phyloP scores from a whole-genome alignment of 2,329 filamentous ascomycete species.

The Fusarium newnesense region DNA sequence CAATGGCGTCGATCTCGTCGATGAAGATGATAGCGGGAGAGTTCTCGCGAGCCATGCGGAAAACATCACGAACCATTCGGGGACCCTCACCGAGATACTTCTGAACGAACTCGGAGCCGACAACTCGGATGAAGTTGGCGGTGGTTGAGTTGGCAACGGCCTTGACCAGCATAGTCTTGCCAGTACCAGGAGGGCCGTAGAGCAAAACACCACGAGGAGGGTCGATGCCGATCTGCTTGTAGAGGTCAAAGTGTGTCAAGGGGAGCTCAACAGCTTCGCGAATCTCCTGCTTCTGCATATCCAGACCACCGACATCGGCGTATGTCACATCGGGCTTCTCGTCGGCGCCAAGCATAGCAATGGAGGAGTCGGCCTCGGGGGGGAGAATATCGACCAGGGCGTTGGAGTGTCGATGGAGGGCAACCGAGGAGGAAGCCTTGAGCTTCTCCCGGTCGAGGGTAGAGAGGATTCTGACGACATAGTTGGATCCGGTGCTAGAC shows the following conservation, averaged over 20 bases:
- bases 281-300: slow-evolving; percentile 99
- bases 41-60: slow-evolving; percentile 99
- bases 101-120: slow-evolving; percentile 98
- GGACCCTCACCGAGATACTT: slow-evolving; percentile 98
- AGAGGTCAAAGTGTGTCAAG: slow-evolving; percentile 96
- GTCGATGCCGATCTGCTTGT: slow-evolving; percentile 99
- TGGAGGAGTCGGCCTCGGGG: slow-evolving; percentile 98
- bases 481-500: slow-evolving; percentile 97
- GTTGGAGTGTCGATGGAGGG: slow-evolving; percentile 97
- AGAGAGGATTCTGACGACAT: slow-evolving; percentile 97
- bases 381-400: slow-evolving; percentile 97
- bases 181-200: slow-evolving; percentile 94
- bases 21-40: slow-evolving; percentile 99
- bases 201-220: slow-evolving; percentile 95
- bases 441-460: slow-evolving; percentile 98
- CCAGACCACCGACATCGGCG: slow-evolving; percentile 94
- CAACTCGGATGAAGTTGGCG: slow-evolving; percentile 97
- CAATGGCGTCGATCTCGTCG: slow-evolving; percentile 98
- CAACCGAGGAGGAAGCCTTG: slow-evolving; percentile 97
- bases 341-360: slow-evolving; percentile 95
- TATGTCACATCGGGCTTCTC: slow-evolving; percentile 99
- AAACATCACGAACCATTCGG: slow-evolving; percentile 98
- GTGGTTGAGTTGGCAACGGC: slow-evolving; percentile 98
- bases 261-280: slow-evolving; percentile 97
- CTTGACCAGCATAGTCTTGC: slow-evolving; percentile 98